Base-by-base conservation (phyloP, 441 rosid species). In the Eutrema salsugineum region DNA sequence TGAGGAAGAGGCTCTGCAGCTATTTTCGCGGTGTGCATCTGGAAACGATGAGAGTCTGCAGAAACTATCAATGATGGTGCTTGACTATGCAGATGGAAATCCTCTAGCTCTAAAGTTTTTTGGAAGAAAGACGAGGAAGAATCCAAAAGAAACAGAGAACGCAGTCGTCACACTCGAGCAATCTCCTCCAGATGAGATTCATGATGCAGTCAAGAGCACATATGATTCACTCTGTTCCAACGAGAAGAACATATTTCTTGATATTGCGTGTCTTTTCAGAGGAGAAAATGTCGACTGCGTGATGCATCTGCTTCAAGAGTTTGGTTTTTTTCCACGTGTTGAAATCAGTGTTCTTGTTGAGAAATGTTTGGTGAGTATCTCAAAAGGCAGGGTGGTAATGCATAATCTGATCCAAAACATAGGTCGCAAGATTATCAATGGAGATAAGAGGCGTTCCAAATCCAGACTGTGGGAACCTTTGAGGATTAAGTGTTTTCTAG, bases 341-440 rank as follows among this genome's bases (percentile, higher is more conserved):
- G 71, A 63, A 17, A 54, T 67, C 7, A 4, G 42, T 51, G 6
- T 6, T 67, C 53, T 67, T 8, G 19, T 53, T 27, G 61, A 67
- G 1, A 67, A 67, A 15, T 54, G 62, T 40, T 20, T 66, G 11
- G 62, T 66, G 49, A 50, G 5, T 15, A 51, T 66, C 9, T 15
- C 6, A 39, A 40, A 51, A 22, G 27, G 7, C 38, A 66, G 16
- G 36, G 5, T 66, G 15, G 24, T 36, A n/a, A 66, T 35, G 83
- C 85, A 83, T 59, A 77, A 70, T 54, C 66, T 83, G 56, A 54
- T 71, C 38, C 71, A n/a, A n/a, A n/a, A n/a, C n/a, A n/a, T n/a
- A 69, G 17, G 58, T 57, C 35, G 38, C 77, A 27, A 53, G 55
- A 63, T 79, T 30, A 65, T 50, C 15, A 39, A 9, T 5, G 2